Percentiles rank a stretch among this genome's conserved stretches.
Evolutionary conservation across 2,329 filamentous ascomycete species (phyloP).

Genomic region (Myriosclerotinia duriaeana): DNA sequence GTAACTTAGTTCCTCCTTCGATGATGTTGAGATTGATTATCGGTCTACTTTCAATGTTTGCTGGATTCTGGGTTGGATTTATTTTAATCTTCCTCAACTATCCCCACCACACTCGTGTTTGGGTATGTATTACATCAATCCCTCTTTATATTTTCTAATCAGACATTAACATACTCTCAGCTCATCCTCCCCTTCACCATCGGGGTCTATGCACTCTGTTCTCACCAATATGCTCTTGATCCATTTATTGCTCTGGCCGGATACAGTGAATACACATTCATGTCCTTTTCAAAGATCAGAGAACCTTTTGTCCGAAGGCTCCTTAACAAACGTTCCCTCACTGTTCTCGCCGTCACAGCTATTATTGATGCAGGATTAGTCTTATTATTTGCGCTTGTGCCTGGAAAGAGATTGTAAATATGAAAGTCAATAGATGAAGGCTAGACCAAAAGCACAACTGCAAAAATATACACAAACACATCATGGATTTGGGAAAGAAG

Average conservation of each 20-base stretch:
- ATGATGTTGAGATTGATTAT: slow-evolving; percentile 82
- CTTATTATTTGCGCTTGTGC: slow-evolving; percentile 90
- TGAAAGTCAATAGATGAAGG: slow-evolving; percentile 1
- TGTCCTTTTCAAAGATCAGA: slow-evolving; percentile 82
- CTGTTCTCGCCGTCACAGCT: slow-evolving; percentile 74
- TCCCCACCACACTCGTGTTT: slow-evolving; percentile 71
- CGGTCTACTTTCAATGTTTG: slow-evolving; percentile 83
- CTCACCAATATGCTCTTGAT: slow-evolving; percentile 94
- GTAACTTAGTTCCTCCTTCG: slow-evolving; percentile 90
- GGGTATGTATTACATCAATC: slow-evolving; percentile 59
- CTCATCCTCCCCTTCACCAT: slow-evolving; percentile 87
- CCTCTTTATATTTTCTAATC: neutral
- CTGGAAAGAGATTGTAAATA: slow-evolving; percentile 74
- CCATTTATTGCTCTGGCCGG: slow-evolving; percentile 86
- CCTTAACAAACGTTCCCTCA: slow-evolving; percentile 76
- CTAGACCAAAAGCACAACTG: neutral
- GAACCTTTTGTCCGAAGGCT: slow-evolving; percentile 90
- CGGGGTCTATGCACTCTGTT: slow-evolving; percentile 82
- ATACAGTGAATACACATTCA: slow-evolving; percentile 93
- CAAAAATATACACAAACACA: neutral
- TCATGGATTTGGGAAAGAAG: neutral
- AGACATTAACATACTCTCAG: slow-evolving; percentile 46
- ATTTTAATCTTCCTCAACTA: slow-evolving; percentile 88
- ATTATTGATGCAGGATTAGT: slow-evolving; percentile 79
- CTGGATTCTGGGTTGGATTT: slow-evolving; percentile 90